phyloP scores from a whole-genome alignment of 2,329 filamentous ascomycete species.

The Beauveria varroae region DNA sequence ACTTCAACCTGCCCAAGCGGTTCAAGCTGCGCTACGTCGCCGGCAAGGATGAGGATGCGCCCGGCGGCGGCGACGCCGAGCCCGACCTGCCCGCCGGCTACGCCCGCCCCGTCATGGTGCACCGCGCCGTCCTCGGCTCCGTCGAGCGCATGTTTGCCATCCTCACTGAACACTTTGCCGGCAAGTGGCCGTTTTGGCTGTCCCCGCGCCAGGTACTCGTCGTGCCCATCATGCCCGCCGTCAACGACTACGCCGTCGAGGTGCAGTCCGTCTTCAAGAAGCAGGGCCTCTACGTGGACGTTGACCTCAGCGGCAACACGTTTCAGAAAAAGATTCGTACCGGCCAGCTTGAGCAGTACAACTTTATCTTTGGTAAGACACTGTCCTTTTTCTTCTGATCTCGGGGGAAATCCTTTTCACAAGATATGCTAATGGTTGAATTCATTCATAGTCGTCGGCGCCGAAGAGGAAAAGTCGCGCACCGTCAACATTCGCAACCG shows the following conservation, averaged over 20 bases:
- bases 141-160: conserved; percentile 64
- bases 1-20: conserved; percentile 62
- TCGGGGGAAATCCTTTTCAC: background rate
- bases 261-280: conserved; percentile 61
- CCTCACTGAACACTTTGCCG: conserved; percentile 74
- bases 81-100: conserved; percentile 57
- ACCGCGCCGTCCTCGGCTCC: conserved; percentile 71
- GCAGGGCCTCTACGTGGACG: conserved; percentile 59
- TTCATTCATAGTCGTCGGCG: conserved; percentile 45
- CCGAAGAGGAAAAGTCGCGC: conserved; percentile 51
- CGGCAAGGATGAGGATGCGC: conserved; percentile 38
- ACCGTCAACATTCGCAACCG: conserved; percentile 58
- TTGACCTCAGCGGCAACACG: conserved; percentile 59
- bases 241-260: conserved; percentile 70
- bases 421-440: background rate
- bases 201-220: conserved; percentile 68
- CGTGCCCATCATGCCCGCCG: conserved; percentile 62
- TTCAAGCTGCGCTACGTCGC: conserved; percentile 41
- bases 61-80: conserved; percentile 36
- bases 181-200: conserved; percentile 87
- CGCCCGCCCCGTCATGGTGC: conserved; percentile 77
- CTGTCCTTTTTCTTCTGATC: background rate
- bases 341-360: conserved; percentile 73
- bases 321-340: conserved; percentile 86
- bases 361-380: conserved; percentile 65